These are phyloP conservation scores for Graphiopsis chlorocephala DNA, from an alignment of 2,329 filamentous ascomycete species.

Conservation along the genomic window DNA sequence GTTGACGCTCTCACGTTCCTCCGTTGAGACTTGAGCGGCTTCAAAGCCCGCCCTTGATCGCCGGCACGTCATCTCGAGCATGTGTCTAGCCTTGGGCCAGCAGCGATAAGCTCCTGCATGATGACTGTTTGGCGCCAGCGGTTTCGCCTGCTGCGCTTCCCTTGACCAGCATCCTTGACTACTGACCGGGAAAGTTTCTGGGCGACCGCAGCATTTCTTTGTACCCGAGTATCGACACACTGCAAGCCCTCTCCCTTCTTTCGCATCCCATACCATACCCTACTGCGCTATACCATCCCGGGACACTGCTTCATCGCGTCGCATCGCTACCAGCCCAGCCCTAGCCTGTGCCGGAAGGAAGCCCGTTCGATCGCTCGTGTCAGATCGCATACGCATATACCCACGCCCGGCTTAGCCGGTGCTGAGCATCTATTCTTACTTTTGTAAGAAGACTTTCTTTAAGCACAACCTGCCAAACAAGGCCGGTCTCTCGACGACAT, in stretches of 20 bases:
- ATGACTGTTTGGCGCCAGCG: conserved; percentile 5
- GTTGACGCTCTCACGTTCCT: background rate
- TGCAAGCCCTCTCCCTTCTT: background rate
- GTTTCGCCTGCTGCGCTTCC: background rate
- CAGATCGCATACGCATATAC: background rate
- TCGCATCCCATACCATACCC: background rate
- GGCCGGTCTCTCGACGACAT: conserved; percentile 11
- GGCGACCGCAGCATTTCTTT: background rate
- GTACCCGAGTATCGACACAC: conserved; percentile 1
- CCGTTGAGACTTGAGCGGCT: conserved; percentile 10
- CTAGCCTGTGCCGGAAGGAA: background rate
- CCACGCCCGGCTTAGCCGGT: conserved; percentile 7
- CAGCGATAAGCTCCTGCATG: conserved; percentile 9
- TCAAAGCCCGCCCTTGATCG: too few relatives aligned
- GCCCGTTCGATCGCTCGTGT: background rate
- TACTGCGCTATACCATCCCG: background rate
- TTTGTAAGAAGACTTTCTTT: background rate
- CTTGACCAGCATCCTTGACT: conserved; percentile 4
- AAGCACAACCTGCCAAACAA: background rate
- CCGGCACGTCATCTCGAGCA: conserved; percentile 10
- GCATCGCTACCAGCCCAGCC: background rate
- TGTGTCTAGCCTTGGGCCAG: background rate
- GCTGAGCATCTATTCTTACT: background rate
- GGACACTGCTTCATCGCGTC: background rate
- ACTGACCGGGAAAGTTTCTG: conserved; percentile 3